Evolutionary conservation across 2,329 filamentous ascomycete species (phyloP).

Genomic region (Fusarium euwallaceae): DNA sequence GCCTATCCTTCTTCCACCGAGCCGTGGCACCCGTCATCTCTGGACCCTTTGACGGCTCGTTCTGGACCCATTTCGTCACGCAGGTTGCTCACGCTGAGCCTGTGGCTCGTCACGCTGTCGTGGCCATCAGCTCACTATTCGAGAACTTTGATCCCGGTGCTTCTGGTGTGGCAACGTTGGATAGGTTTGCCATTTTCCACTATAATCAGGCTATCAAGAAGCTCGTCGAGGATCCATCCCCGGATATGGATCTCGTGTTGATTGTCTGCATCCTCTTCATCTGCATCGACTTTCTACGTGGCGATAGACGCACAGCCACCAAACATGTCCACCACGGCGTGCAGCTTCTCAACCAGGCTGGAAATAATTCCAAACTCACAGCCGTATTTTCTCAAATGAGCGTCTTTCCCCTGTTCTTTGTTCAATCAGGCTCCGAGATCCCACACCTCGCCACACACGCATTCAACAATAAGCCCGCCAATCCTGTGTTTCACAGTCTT

Average conservation of each 20-base stretch:
- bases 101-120: constrained; percentile 54
- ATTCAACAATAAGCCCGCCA: not conserved
- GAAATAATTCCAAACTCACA: constrained; percentile 48
- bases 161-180: not conserved
- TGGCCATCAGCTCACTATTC: constrained; percentile 57
- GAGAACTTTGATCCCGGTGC: constrained; percentile 49
- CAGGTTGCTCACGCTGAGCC: constrained; percentile 55
- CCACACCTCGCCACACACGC: constrained; percentile 15
- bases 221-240: constrained; percentile 41
- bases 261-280: constrained; percentile 58
- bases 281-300: constrained; percentile 59
- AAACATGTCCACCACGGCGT: constrained; percentile 57
- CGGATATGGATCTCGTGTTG: constrained; percentile 52
- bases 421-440: constrained; percentile 15
- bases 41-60: constrained; percentile 53
- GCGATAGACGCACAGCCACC: constrained; percentile 52
- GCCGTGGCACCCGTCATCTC: constrained; percentile 54
- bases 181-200: constrained; percentile 52
- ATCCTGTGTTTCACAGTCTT: constrained; percentile 19
- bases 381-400: constrained; percentile 56
- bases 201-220: constrained; percentile 58
- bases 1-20: constrained; percentile 55
- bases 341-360: constrained; percentile 48
- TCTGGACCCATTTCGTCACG: constrained; percentile 57
- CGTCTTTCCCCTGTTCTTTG: constrained; percentile 57